Evolutionary conservation across 1,284 basidiomycete genomes (phyloP).

Genomic region (Malassezia psittaci): DNA sequence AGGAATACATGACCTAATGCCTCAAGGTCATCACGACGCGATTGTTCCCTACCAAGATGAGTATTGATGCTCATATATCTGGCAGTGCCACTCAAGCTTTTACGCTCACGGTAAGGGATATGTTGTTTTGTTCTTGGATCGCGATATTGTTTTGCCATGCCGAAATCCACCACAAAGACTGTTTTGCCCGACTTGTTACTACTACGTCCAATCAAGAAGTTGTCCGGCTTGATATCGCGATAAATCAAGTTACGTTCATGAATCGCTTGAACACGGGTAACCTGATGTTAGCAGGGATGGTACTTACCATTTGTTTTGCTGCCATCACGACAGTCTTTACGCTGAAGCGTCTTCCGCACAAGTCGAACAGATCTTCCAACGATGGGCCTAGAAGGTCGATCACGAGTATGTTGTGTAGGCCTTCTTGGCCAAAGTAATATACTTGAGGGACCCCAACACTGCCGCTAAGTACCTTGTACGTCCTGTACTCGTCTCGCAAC

Average conservation of each 20-base stretch:
- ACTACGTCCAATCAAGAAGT: conserved; percentile 84
- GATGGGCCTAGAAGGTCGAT: conserved; percentile 89
- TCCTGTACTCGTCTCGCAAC: conserved; percentile 87
- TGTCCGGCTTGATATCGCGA: conserved; percentile 94
- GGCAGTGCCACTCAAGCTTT: conserved; percentile 77
- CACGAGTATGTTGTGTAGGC: conserved; percentile 91
- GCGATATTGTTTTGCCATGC: conserved; percentile 95
- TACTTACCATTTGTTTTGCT: conserved; percentile 81
- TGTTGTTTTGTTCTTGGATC: conserved; percentile 95
- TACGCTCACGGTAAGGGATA: conserved; percentile 89
- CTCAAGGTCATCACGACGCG: conserved; percentile 84
- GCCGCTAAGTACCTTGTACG: conserved; percentile 85
- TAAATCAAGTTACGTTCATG: conserved; percentile 96
- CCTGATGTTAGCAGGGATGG: conserved; percentile 13
- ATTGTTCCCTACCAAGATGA: conserved; percentile 88
- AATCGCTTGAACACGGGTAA: conserved; percentile 70
- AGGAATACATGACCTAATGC: conserved; percentile 93
- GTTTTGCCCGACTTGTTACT: conserved; percentile 74
- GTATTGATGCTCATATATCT: conserved; percentile 98
- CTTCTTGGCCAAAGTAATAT: conserved; percentile 94
- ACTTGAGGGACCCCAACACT: conserved; percentile 72
- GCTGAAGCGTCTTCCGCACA: conserved; percentile 86
- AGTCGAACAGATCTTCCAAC: conserved; percentile 87
- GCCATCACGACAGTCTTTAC: conserved; percentile 96
- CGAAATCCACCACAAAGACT: conserved; percentile 83